These are phyloP conservation scores for Candida ascalaphidarum DNA, from an alignment of 805 yeast species.

Conservation along the genomic window DNA sequence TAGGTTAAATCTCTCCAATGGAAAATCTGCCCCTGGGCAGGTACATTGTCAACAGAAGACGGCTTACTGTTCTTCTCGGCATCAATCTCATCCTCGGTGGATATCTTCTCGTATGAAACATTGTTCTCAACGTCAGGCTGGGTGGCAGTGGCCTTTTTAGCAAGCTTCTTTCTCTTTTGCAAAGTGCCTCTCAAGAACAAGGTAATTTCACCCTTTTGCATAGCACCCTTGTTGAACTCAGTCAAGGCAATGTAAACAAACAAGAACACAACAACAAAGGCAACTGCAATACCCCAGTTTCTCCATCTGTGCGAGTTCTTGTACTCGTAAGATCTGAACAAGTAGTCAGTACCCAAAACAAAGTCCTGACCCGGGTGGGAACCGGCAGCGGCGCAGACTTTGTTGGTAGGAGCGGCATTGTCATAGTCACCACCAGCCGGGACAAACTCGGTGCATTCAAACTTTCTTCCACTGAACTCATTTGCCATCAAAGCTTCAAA, in stretches of 20 bases:
- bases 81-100: constrained; percentile 19
- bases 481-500: constrained; percentile 49
- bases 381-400: constrained; percentile 56
- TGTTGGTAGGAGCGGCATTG: constrained; percentile 22
- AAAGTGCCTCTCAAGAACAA: constrained; percentile 10
- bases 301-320: constrained; percentile 64
- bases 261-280: constrained; percentile 38
- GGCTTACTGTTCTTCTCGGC: constrained; percentile 7
- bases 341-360: constrained; percentile 55
- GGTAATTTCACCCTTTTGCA: constrained; percentile 35
- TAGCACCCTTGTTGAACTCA: constrained; percentile 38
- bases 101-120: constrained; percentile 14
- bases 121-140: constrained; percentile 9
- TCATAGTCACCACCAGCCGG: constrained; percentile 55
- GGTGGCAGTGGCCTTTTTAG: constrained; percentile 7
- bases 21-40: constrained; percentile 34
- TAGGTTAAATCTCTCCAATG: constrained; percentile 75
- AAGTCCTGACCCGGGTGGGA: constrained; percentile 42
- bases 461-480: constrained; percentile 52
- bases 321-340: constrained; percentile 42
- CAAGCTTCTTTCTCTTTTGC: constrained; percentile 8
- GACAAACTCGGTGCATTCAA: constrained; percentile 46
- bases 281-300: constrained; percentile 62
- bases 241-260: constrained; percentile 22
- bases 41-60: not conserved